A percentile compares a stretch with the other conserved stretches of the same genome.
Conservation (phyloP, 257 asterid genomes). For the Mentha longifolia region DNA sequence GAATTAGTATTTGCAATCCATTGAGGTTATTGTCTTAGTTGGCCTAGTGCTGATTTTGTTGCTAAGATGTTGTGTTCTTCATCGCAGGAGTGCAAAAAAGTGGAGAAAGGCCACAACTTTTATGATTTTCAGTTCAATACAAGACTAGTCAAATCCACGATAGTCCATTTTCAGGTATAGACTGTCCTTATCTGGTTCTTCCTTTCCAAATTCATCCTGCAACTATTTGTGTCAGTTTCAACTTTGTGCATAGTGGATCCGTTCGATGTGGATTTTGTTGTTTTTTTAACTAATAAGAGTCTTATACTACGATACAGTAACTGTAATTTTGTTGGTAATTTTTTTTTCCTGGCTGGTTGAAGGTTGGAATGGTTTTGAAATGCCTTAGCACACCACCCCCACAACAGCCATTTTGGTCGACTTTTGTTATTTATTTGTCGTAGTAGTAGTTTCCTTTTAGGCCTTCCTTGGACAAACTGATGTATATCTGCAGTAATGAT, state of each 20-base stretch:
- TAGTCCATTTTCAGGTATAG: slow-evolving; percentile 96
- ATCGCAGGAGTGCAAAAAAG: slow-evolving; percentile 75
- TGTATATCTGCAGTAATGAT: background rate
- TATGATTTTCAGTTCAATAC: slow-evolving; percentile 91
- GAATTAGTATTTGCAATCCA: background rate
- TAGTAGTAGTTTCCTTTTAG: slow-evolving; percentile 4
- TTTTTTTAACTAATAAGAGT: background rate
- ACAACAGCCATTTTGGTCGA: slow-evolving; percentile 14
- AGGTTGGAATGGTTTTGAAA: background rate
- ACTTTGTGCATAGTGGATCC: background rate
- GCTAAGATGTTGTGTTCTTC: slow-evolving; percentile 28
- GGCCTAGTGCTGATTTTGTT: slow-evolving; percentile 18
- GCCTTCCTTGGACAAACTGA: background rate
- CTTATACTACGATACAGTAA: background rate
- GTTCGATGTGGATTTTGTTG: background rate
- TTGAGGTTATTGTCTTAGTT: background rate
- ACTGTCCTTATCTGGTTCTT: slow-evolving; percentile 28
- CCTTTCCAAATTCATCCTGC: background rate
- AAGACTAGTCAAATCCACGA: slow-evolving; percentile 87
- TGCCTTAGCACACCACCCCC: background rate
- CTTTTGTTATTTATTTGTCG: background rate
- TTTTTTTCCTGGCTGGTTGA: slow-evolving; percentile 10
- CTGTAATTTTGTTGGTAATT: background rate
- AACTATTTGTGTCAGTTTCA: background rate
- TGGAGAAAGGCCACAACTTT: slow-evolving; percentile 69